Evolutionary conservation across 768 basidiomycete genomes (phyloP).

Genomic region (Podaxis sp.): DNA sequence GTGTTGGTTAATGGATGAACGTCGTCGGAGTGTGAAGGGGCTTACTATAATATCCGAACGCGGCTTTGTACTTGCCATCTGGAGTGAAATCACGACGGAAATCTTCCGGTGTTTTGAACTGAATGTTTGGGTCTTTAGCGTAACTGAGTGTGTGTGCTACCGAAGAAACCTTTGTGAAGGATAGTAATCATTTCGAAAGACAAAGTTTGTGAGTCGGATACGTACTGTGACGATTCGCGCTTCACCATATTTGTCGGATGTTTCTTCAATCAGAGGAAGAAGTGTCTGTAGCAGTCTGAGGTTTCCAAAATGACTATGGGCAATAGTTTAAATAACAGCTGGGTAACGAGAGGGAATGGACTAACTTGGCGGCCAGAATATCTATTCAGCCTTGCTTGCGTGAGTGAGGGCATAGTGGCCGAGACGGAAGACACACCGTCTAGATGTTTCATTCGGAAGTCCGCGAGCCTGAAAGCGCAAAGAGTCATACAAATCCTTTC

Average conservation of each 20-base stretch:
- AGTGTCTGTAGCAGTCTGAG: constrained; percentile 7
- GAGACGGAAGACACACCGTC: neutral
- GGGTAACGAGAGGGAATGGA: neutral
- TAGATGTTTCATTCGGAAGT: constrained; percentile 3
- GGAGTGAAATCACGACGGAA: constrained; percentile 2
- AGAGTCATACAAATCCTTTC: neutral
- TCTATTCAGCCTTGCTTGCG: neutral
- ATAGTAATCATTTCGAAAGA: no score
- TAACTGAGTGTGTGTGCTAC: constrained; percentile 1
- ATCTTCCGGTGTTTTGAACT: constrained; percentile 8
- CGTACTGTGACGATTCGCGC: constrained; percentile 8
- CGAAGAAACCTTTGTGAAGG: constrained; percentile 1
- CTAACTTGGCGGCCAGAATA: constrained; percentile 5
- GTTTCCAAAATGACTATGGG: constrained; percentile 12
- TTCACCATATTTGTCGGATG: constrained; percentile 13
- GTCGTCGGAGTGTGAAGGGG: no score
- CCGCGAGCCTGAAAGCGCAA: neutral
- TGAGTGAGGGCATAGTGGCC: neutral
- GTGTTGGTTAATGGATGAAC: neutral
- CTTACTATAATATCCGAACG: constrained; percentile 9
- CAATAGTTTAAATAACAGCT: neutral
- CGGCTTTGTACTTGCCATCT: constrained; percentile 3
- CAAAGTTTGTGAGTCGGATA: neutral
- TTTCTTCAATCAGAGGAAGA: constrained; percentile 10
- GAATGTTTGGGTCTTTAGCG: constrained; percentile 3